Evolutionary conservation across 1,284 basidiomycete species (phyloP).

Genomic region (Ustilago loliicola): DNA sequence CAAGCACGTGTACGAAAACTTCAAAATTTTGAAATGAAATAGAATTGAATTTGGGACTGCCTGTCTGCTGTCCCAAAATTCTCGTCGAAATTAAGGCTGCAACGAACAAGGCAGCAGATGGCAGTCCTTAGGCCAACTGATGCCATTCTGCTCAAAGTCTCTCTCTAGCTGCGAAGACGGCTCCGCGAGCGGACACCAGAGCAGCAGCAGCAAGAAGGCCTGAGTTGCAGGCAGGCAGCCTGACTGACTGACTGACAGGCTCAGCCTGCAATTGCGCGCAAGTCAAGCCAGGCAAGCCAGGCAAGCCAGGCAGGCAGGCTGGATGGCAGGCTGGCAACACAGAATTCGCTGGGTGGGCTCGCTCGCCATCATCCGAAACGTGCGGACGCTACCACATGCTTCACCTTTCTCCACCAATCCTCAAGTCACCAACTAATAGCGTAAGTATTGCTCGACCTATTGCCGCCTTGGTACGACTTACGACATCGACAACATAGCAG

Average conservation of each 20-base stretch:
- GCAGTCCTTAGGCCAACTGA: too few relatives aligned
- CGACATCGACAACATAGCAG: slow-evolving; percentile 3
- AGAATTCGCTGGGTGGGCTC: not conserved
- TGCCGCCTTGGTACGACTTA: slow-evolving; percentile 11
- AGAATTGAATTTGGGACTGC: not conserved
- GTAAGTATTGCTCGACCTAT: slow-evolving; percentile 43
- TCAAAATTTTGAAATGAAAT: not conserved
- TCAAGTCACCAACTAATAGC: slow-evolving; percentile 49
- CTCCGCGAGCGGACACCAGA: not conserved
- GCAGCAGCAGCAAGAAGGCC: too few relatives aligned
- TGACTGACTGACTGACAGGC: not conserved
- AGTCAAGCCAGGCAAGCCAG: not conserved
- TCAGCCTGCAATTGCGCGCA: not conserved
- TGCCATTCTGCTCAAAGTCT: too few relatives aligned
- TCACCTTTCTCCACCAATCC: slow-evolving; percentile 55
- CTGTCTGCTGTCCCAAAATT: not conserved
- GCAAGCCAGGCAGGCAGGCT: not conserved
- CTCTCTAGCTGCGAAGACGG: not conserved
- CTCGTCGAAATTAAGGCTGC: not conserved
- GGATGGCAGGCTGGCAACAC: not conserved
- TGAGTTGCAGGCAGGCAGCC: too few relatives aligned
- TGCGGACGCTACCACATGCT: slow-evolving; percentile 22
- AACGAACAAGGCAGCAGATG: not conserved
- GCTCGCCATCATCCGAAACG: slow-evolving; percentile 48
- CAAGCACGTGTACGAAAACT: not conserved